Base-by-base conservation (phyloP, 106 monocot genomes). In the Alisma plantagoaquatica region DNA sequence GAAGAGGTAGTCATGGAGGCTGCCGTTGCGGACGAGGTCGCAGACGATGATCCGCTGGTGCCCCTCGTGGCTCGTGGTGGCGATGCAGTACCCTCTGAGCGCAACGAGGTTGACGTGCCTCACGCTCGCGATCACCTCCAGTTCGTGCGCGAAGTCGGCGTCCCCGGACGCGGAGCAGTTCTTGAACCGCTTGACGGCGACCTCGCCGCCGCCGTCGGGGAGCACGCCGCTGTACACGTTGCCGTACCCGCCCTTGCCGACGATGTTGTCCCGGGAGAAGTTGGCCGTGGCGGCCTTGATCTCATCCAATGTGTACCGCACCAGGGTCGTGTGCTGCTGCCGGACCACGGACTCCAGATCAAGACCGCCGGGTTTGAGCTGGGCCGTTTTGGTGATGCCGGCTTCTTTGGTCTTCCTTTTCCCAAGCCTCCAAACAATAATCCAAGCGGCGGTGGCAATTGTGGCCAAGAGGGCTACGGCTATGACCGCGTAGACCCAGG, bases 21-120 rank as follows among this genome's bases (percentile, higher is more conserved):
- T 96, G 1, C 94, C 87, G 21, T 96, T 96, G 28, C 29, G 52
- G 72, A 96, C 74, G 22, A 96, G 60, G 29, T 96, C 94, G 12
- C 94, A 96, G 2, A 96, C 78, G 4, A 94, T 84, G 7, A 94
- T 84, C 70, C 94, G 70, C 72, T 94, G 87, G 51, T 94, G 88
- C 1, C 87, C 87, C 32, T 88, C 94, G 25, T 72, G 33, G 3
- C 27, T 18, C 9, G 84, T 81, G 19, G 80, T 88, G 19, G 83
- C 80, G 0, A 69, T 84, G 68, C 84, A 96, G 56, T 96, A 96
- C 5, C 94, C 94, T 54, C 84, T 59, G 26, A 94, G 57, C 2
- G 72, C 77, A 1, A 94, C 78, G 1, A 94, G 75, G 47, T 88
- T 94, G 43, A 88, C 74, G 19, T 94, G 94, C 11, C 94, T 62